phyloP scores from a whole-genome alignment of 495 filamentous ascomycete species.

The Parachaetomium inaequale region DNA sequence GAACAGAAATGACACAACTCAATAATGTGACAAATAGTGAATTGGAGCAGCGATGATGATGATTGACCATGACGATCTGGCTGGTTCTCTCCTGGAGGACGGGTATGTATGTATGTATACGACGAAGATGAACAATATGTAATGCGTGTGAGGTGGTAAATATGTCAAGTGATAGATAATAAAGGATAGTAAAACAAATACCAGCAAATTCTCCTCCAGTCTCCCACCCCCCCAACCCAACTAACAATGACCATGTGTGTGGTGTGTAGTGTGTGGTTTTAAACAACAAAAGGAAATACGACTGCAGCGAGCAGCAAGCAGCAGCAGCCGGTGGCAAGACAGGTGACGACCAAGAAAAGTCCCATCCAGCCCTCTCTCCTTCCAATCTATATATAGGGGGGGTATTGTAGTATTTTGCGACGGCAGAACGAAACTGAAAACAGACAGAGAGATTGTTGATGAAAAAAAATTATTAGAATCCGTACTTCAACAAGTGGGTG shows the following conservation, averaged over 20 bases:
- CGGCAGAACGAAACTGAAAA: constrained; percentile 11
- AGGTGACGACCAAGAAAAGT: not conserved
- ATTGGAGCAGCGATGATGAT: constrained; percentile 7
- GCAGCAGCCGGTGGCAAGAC: not conserved
- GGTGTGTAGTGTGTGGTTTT: not conserved
- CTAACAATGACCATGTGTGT: not conserved
- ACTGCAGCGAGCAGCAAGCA: not conserved
- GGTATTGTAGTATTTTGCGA: constrained; percentile 16
- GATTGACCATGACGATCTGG: not conserved
- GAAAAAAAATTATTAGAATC: constrained; percentile 19
- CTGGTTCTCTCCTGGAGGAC: not conserved
- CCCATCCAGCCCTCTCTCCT: constrained; percentile 6
- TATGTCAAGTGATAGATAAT: not conserved
- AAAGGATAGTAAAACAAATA: not conserved
- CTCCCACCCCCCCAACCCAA: not conserved
- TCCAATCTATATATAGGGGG: constrained; percentile 19
- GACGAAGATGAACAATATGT: not conserved
- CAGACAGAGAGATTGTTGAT: constrained; percentile 4
- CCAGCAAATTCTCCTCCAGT: not conserved
- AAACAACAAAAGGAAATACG: constrained; percentile 3
- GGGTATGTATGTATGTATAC: not conserved
- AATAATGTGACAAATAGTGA: not conserved
- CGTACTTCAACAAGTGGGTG: constrained; percentile 7
- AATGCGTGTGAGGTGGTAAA: not conserved
- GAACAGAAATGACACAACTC: not conserved